These are phyloP conservation scores for Phyllostachys edulis DNA, from an alignment of 176 grass and related monocot species.

Conservation along the genomic window DNA sequence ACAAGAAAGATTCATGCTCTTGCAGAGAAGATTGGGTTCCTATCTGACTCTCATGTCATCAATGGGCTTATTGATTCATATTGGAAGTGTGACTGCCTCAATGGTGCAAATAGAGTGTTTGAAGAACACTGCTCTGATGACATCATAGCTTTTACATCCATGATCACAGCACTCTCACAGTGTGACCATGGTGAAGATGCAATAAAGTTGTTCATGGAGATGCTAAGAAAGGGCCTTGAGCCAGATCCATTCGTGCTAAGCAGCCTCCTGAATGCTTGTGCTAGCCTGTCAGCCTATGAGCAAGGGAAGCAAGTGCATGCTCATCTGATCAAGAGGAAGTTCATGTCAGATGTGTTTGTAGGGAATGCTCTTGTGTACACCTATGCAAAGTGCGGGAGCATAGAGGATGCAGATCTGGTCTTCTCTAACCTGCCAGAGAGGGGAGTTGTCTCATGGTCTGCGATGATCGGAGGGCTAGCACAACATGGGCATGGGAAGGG, in stretches of 20 bases:
- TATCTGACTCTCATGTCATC: constrained; percentile 69
- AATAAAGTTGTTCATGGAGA: constrained; percentile 70
- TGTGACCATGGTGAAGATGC: constrained; percentile 67
- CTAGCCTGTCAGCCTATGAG: constrained; percentile 84
- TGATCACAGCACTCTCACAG: constrained; percentile 80
- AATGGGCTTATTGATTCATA: constrained; percentile 89
- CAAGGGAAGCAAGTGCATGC: constrained; percentile 87
- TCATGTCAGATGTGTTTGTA: constrained; percentile 67
- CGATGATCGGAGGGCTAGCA: constrained; percentile 92
- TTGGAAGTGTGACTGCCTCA: constrained; percentile 64
- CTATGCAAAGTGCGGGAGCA: constrained; percentile 87
- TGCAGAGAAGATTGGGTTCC: constrained; percentile 54
- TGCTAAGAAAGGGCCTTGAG: constrained; percentile 66
- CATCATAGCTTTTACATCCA: constrained; percentile 74
- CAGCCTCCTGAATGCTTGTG: constrained; percentile 80
- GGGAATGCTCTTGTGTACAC: constrained; percentile 90
- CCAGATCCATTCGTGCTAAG: constrained; percentile 79
- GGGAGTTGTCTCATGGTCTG: constrained; percentile 90
- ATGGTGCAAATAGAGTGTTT: constrained; percentile 57
- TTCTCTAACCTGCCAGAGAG: constrained; percentile 64
- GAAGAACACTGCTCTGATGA: constrained; percentile 56
- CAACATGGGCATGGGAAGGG: constrained; percentile 81
- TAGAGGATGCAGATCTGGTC: constrained; percentile 69
- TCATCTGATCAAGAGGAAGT: constrained; percentile 65
- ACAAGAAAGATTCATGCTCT: constrained; percentile 69